Evolutionary conservation across 2,329 filamentous ascomycete genomes (phyloP).

Genomic region (Penicillium sp.): DNA sequence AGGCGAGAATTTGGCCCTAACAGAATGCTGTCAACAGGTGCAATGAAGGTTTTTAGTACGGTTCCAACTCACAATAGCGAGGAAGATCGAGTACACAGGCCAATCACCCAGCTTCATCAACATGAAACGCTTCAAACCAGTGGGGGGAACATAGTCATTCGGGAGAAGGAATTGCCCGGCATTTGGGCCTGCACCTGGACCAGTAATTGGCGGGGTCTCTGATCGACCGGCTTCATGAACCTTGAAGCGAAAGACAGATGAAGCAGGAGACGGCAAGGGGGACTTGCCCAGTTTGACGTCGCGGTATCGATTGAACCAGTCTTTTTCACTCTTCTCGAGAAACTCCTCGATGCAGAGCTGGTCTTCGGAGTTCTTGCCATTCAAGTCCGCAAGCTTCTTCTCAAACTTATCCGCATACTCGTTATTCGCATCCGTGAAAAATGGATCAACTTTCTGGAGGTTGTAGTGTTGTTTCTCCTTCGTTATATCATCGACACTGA

Average conservation of each 20-base stretch:
- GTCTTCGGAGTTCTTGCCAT: constrained; percentile 57
- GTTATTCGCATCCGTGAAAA: constrained; percentile 64
- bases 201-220: constrained; percentile 29
- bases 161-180: constrained; percentile 55
- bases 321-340: constrained; percentile 63
- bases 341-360: constrained; percentile 65
- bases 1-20: constrained; percentile 60
- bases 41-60: background rate
- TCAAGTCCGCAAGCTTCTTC: constrained; percentile 55
- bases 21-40: background rate
- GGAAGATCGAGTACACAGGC: constrained; percentile 62
- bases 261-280: constrained; percentile 35
- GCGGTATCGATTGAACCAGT: constrained; percentile 62
- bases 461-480: constrained; percentile 58
- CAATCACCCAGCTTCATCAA: constrained; percentile 60
- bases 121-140: constrained; percentile 57
- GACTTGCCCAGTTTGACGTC: constrained; percentile 58
- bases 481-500: constrained; percentile 54
- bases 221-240: constrained; percentile 28
- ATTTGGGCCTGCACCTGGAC: constrained; percentile 36
- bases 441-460: constrained; percentile 65
- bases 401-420: constrained; percentile 61
- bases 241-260: constrained; percentile 8
- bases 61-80: constrained; percentile 46
- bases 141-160: constrained; percentile 57